Conservation (phyloP, 108 stramenopile species). For the Cyclostephanos tholiformis region DNA sequence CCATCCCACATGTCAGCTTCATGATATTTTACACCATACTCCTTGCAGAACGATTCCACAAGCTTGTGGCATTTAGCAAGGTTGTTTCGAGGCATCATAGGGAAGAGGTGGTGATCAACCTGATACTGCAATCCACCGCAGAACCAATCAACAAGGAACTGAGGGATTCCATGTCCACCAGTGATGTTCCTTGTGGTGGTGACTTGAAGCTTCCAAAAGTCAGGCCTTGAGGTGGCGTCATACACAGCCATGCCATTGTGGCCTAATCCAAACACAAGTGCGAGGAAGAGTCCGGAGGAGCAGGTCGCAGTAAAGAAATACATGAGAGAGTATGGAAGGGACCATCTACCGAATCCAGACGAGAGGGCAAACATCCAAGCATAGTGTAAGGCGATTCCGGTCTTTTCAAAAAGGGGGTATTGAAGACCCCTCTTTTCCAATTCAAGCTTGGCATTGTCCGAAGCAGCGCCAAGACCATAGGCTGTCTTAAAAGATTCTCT, state of each 20-base stretch:
- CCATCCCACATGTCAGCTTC: conserved; percentile 84
- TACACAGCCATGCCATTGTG: conserved; percentile 99
- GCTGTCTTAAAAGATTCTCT: conserved; percentile 93
- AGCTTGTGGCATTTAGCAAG: conserved; percentile 85
- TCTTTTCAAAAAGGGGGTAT: conserved; percentile 80
- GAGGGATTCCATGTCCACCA: conserved; percentile 90
- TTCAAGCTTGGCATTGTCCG: conserved; percentile 84
- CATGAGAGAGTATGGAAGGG: conserved; percentile 58
- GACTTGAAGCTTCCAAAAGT: conserved; percentile 99
- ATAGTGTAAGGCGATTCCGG: conserved; percentile 83
- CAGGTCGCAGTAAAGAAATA: conserved; percentile 79
- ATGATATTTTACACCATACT: conserved; percentile 95
- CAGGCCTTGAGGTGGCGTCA: conserved; percentile 93
- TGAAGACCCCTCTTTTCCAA: conserved; percentile 76
- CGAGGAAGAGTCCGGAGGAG: conserved; percentile 92
- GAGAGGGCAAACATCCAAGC: conserved; percentile 77
- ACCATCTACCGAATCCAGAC: conserved; percentile 79
- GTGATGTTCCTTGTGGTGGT: conserved; percentile 98
- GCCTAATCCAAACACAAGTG: conserved; percentile 97
- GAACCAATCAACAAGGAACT: conserved; percentile 97
- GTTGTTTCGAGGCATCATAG: conserved; percentile 95
- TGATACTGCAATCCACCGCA: conserved; percentile 99
- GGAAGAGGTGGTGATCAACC: conserved; percentile 99
- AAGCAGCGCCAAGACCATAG: conserved; percentile 83
- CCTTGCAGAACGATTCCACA: conserved; percentile 95